Base-by-base conservation (phyloP, 495 filamentous ascomycete genomes). In the Oleoguttula mirabilis region DNA sequence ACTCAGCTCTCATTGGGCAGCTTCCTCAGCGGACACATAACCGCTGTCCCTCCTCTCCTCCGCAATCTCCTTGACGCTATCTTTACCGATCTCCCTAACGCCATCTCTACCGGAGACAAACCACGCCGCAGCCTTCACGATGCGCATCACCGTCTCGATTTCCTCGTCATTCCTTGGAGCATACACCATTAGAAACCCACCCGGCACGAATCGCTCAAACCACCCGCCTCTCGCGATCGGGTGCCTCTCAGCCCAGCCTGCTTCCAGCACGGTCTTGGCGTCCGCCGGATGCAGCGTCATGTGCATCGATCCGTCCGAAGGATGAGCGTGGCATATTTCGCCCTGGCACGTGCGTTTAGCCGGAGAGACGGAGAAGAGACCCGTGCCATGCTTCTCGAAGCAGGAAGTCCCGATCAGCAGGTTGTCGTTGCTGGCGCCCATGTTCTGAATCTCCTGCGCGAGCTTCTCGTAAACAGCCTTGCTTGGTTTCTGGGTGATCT, bases 161-260 rank as follows among this genome's bases (percentile, higher is more conserved):
- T 94, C 83, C 15, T 66, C 69, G 44, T 79, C 70, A 28, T 74
- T 64, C 32, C 80, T 66, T 0, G 87, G 85, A 19, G 87, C 82
- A 65, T 95, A 95, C 11, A 95, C 69, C 71, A 94, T 76, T 28
- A 82, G 58, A 59, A 82, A 92, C 22, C 79, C 79, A 10, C 60
- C 58, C 1, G 83, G 81, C 39, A 74, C 69, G 49, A 72, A 83
- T 42, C 66, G 52, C 43, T 65, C 55, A 49, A 66, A 64, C 59
- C 60, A 64, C 8, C 69, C 69, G 19, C 68, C 73, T 45, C 77
- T 76, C 2, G 82, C 77, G 46, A 93, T 68, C 1, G 82, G 82
- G 60, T 93, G 85, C n/a, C 85, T 67, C 60, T 94, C 74, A n/a
- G 82, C 87, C 85, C 84, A 93, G 15, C 85, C 82, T 32, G 74